Conservation (phyloP, 176 grass and related monocot species). For the Microstegium vimineum region DNA sequence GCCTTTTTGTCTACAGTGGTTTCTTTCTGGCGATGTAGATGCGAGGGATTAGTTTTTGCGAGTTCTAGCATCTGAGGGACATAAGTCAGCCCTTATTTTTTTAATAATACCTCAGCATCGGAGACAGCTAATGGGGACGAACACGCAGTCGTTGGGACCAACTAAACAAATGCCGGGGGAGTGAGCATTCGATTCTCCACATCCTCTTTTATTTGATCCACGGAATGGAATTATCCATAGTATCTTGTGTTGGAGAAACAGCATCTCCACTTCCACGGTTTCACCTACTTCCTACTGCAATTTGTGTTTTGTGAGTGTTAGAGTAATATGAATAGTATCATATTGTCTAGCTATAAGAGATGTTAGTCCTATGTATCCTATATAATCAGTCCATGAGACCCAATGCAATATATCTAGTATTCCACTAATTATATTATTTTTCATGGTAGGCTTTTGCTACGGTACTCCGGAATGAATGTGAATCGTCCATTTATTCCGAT, state of each 20-base stretch:
- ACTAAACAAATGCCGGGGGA: not conserved
- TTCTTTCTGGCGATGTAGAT: not conserved
- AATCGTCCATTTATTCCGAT: too few relatives aligned
- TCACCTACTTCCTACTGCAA: not conserved
- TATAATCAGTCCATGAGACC: too few relatives aligned
- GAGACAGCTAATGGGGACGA: not conserved
- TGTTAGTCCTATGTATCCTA: too few relatives aligned
- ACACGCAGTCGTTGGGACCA: not conserved
- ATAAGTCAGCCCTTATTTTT: not conserved
- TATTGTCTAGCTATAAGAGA: too few relatives aligned
- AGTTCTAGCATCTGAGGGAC: constrained; percentile 6
- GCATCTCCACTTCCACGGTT: not conserved
- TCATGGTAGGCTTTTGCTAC: too few relatives aligned
- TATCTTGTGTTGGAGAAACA: not conserved
- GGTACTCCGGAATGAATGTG: too few relatives aligned
- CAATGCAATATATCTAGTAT: too few relatives aligned
- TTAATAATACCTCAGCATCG: not conserved
- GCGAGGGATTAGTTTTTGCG: not conserved
- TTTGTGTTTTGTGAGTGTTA: not conserved
- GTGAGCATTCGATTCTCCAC: not conserved
- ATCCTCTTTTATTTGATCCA: not conserved
- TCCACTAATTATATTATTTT: too few relatives aligned
- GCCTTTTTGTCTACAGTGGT: not conserved
- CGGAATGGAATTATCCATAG: not conserved
- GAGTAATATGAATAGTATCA: too few relatives aligned